These are phyloP conservation scores for Millerozyma miso DNA, from an alignment of 805 yeast species.

Conservation along the genomic window DNA sequence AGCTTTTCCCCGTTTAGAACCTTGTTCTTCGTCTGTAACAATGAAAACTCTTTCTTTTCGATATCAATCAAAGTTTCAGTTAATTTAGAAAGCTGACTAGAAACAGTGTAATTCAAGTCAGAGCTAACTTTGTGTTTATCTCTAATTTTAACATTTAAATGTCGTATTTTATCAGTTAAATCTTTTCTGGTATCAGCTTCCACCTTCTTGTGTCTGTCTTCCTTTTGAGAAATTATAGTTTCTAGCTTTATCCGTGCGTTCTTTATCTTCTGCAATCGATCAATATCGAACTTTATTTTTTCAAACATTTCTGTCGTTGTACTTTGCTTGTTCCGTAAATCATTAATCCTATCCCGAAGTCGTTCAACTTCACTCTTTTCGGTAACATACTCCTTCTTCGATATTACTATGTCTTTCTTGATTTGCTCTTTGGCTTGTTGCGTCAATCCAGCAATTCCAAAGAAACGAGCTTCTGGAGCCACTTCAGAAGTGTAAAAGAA, in stretches of 20 bases:
- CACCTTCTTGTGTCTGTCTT: conserved; percentile 26
- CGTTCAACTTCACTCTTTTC: conserved; percentile 1
- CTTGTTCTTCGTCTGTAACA: conserved; percentile 17
- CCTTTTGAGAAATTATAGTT: conserved; percentile 19
- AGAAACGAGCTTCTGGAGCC: conserved; percentile 23
- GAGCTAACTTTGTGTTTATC: conserved; percentile 15
- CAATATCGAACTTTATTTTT: conserved; percentile 7
- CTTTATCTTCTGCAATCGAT: conserved; percentile 7
- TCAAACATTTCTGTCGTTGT: conserved; percentile 4
- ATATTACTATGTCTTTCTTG: conserved; percentile 10
- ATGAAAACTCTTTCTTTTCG: conserved; percentile 10
- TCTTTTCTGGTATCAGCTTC: conserved; percentile 39
- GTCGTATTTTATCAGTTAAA: conserved; percentile 34
- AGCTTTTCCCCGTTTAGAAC: conserved; percentile 19
- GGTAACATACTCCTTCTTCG: conserved; percentile 8
- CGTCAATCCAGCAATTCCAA: conserved; percentile 31
- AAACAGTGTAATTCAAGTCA: conserved; percentile 17
- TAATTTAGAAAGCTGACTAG: conserved; percentile 19
- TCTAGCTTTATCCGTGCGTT: conserved; percentile 15
- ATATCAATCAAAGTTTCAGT: conserved; percentile 12
- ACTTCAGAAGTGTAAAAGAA: conserved; percentile 39
- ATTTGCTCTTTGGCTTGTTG: conserved; percentile 18
- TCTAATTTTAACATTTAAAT: conserved; percentile 23
- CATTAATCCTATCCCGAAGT: conserved; percentile 2
- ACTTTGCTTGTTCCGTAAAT: conserved; percentile 1